phyloP scores from a whole-genome alignment of 2,329 filamentous ascomycete genomes.

The Neofusicoccum parvum region DNA sequence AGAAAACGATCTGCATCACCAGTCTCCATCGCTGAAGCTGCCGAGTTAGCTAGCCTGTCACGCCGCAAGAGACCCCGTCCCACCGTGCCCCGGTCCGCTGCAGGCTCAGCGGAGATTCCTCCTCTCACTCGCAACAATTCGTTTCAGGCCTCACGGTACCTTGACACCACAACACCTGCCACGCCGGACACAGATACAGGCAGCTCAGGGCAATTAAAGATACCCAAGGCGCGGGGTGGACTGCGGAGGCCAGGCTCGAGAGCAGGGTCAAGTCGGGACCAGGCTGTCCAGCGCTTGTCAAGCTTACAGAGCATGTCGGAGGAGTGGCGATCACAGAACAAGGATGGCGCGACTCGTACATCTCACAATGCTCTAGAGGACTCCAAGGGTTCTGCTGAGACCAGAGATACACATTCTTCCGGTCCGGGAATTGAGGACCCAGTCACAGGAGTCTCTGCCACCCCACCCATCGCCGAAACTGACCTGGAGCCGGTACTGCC shows the following conservation, averaged over 20 bases:
- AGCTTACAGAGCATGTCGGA: constrained; percentile 10
- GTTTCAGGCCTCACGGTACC: constrained; percentile 11
- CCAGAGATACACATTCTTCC: constrained; percentile 2
- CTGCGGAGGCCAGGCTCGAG: constrained; percentile 26
- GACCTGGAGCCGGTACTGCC: constrained; percentile 64
- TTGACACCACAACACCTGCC: constrained; percentile 36
- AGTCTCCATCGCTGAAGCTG: constrained; percentile 57
- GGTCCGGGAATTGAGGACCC: constrained; percentile 6
- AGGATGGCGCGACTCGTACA: background rate
- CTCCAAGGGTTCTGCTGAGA: background rate
- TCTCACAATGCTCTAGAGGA: background rate
- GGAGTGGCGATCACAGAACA: background rate
- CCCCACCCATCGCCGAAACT: constrained; percentile 73
- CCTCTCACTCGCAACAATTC: constrained; percentile 16
- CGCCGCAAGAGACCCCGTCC: constrained; percentile 52
- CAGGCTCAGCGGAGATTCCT: constrained; percentile 15
- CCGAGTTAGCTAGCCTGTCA: constrained; percentile 51
- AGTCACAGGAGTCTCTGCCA: constrained; percentile 62
- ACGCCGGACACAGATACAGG: constrained; percentile 42
- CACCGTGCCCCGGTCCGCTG: constrained; percentile 5
- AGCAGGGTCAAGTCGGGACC: constrained; percentile 3
- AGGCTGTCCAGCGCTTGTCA: constrained; percentile 6
- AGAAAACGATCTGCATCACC: constrained; percentile 56
- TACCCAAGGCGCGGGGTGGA: constrained; percentile 26
- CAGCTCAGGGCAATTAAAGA: constrained; percentile 28